Evolutionary conservation across 495 filamentous ascomycete genomes (phyloP).

Genomic region (Talaromyces liani): DNA sequence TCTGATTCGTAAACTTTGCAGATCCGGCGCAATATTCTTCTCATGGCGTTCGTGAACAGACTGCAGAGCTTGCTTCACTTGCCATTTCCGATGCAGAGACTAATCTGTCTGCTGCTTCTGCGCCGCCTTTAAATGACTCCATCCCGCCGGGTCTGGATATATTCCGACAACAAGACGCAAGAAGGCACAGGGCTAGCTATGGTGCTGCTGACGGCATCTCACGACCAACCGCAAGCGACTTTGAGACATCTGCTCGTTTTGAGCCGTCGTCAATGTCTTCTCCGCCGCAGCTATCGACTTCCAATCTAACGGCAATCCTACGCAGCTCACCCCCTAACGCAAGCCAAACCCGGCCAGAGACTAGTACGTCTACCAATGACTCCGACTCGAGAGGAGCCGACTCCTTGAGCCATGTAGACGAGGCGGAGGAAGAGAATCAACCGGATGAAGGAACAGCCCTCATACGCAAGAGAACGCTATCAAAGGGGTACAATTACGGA

Average conservation of each 20-base stretch:
- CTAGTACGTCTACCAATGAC: constrained; percentile 11
- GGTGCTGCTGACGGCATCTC: background rate
- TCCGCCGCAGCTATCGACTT: background rate
- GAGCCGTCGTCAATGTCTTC: background rate
- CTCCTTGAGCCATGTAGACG: constrained; percentile 3
- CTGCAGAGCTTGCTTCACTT: constrained; percentile 81
- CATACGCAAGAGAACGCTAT: constrained; percentile 24
- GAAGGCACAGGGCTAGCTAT: background rate
- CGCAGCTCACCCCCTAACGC: background rate
- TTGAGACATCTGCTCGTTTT: background rate
- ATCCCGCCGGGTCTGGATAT: constrained; percentile 30
- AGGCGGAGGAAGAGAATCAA: constrained; percentile 10
- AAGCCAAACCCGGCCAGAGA: constrained; percentile 11
- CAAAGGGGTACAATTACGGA: constrained; percentile 24
- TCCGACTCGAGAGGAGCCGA: constrained; percentile 3
- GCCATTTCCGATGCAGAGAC: constrained; percentile 51
- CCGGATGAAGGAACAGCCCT: constrained; percentile 37
- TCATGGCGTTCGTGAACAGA: constrained; percentile 77
- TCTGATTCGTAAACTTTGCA: constrained; percentile 29
- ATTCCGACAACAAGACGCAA: constrained; percentile 15
- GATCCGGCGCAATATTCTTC: constrained; percentile 67
- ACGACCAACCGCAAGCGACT: background rate
- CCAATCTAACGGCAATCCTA: background rate
- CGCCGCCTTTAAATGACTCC: constrained; percentile 15
- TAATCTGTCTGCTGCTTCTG: constrained; percentile 25